Percentiles rank a stretch among this genome's conserved stretches.
phyloP scores from a whole-genome alignment of 768 basidiomycete genomes.

The Suillus cothurnatus region DNA sequence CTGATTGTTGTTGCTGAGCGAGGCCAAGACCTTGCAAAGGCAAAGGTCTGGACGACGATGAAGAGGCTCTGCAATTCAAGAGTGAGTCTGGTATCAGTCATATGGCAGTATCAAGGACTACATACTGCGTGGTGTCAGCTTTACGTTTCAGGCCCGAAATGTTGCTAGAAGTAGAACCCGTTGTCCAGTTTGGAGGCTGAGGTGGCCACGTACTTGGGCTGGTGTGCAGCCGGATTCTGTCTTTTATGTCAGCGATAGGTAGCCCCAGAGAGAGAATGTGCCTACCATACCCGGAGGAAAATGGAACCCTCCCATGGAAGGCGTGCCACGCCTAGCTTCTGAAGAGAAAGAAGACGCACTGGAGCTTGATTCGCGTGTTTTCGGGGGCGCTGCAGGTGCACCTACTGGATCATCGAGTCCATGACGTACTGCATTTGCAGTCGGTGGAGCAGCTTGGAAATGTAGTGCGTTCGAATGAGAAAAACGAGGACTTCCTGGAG shows the following conservation, averaged over 20 bases:
- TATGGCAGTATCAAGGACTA: constrained; percentile 18
- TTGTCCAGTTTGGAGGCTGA: constrained; percentile 13
- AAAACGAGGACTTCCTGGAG: neutral
- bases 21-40: constrained; percentile 43
- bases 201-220: constrained; percentile 9
- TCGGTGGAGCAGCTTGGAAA: neutral
- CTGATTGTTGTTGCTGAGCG: constrained; percentile 31
- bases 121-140: constrained; percentile 36
- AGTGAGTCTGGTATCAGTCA: neutral
- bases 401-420: neutral
- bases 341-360: neutral
- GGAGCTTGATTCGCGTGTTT: neutral
- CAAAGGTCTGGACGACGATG: constrained; percentile 23
- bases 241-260: neutral
- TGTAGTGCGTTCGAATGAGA: neutral
- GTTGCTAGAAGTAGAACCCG: constrained; percentile 12
- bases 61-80: constrained; percentile 19
- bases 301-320: constrained; percentile 52
- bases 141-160: constrained; percentile 33
- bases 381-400: neutral
- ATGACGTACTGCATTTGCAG: neutral
- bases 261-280: constrained; percentile 5
- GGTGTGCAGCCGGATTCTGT: constrained; percentile 18
- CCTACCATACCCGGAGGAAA: constrained; percentile 50
- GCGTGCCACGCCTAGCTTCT: constrained; percentile 30